phyloP scores from a whole-genome alignment of 345 rosid genomes.

The Eucalyptus globulus region DNA sequence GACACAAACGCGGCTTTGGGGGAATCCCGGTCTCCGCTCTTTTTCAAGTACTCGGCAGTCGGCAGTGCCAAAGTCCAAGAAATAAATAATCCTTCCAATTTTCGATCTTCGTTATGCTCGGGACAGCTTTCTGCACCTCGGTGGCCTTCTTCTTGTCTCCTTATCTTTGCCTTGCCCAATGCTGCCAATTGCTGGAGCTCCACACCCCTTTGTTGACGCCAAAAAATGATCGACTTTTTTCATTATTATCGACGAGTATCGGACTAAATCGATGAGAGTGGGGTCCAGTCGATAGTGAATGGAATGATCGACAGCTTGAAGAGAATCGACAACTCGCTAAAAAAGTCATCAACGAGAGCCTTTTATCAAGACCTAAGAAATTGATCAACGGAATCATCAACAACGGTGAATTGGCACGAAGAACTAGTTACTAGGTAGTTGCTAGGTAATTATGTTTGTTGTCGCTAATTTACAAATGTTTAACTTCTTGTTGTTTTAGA shows the following conservation, averaged over 20 bases:
- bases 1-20: not conserved
- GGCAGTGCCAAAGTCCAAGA: not conserved
- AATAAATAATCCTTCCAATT: not conserved
- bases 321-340: accelerated
- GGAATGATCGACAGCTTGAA: too few relatives aligned
- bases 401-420: accelerated
- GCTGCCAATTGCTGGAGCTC: not conserved
- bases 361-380: not conserved
- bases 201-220: not conserved
- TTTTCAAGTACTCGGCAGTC: not conserved
- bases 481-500: too few relatives aligned
- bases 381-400: accelerated
- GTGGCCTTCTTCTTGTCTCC: not conserved
- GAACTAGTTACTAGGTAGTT: too few relatives aligned
- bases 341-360: not conserved
- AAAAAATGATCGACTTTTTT: too few relatives aligned
- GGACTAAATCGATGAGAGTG: not conserved
- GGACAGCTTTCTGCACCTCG: not conserved
- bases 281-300: accelerated
- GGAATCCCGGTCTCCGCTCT: not conserved
- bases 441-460: not conserved
- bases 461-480: too few relatives aligned
- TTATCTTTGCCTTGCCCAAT: too few relatives aligned
- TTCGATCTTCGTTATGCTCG: not conserved
- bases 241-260: accelerated